phyloP scores from a whole-genome alignment of 2,329 filamentous ascomycete genomes.

The Venturia aucupariae region DNA sequence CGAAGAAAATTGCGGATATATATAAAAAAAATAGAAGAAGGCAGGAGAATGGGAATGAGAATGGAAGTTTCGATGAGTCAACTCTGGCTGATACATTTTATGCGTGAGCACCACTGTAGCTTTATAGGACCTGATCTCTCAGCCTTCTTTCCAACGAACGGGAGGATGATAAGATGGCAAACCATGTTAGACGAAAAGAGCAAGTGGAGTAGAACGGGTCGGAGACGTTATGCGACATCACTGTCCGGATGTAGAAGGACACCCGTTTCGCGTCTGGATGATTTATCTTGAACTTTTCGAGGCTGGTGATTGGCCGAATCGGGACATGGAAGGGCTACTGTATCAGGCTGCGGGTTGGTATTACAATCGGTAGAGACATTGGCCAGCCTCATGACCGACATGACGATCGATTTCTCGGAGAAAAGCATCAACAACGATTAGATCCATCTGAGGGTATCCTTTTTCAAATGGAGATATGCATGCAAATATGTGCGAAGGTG shows the following conservation, averaged over 20 bases:
- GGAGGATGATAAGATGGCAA: not conserved
- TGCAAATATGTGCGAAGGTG: not conserved
- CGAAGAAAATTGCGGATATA: not conserved
- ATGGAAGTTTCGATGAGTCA: not conserved
- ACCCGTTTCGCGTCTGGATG: not conserved
- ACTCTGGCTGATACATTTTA: not conserved
- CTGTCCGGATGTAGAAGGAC: not conserved
- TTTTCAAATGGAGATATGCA: not conserved
- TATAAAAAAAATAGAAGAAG: not conserved
- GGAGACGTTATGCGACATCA: not conserved
- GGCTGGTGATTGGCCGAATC: slow-evolving; percentile 3
- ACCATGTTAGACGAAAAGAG: slow-evolving; percentile 1
- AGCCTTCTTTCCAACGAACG: not conserved
- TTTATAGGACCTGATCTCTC: not conserved
- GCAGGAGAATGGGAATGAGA: not conserved
- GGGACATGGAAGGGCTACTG: not conserved
- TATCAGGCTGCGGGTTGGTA: not conserved
- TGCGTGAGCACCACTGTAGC: not conserved
- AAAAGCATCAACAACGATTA: not conserved
- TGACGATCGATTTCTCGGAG: not conserved
- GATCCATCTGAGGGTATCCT: not conserved
- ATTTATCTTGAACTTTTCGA: not conserved
- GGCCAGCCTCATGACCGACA: slow-evolving; percentile 5
- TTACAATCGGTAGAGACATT: not conserved
- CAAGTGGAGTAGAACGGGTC: not conserved